Evolutionary conservation across 768 basidiomycete species (phyloP).

Genomic region (Pisolithus albus): DNA sequence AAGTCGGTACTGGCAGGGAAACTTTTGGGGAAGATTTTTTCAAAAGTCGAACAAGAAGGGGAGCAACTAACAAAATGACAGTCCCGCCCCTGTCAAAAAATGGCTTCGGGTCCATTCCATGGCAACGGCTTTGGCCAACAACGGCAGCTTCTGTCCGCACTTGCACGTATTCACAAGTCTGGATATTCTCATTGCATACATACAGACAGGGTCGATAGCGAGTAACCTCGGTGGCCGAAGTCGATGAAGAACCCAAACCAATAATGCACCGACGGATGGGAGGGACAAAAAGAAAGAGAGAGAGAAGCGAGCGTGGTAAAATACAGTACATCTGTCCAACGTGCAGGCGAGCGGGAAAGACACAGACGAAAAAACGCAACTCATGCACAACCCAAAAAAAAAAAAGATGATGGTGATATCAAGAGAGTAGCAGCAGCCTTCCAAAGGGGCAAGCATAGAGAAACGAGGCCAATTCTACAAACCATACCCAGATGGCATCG

Average conservation of each 20-base stretch:
- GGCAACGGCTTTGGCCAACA: slow-evolving; percentile 16
- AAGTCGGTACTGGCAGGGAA: slow-evolving; percentile 6
- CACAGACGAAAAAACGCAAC: neutral
- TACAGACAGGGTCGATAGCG: neutral
- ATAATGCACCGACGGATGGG: too few relatives aligned
- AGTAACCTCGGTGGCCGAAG: slow-evolving; percentile 2
- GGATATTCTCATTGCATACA: neutral
- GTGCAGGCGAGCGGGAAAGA: slow-evolving; percentile 14
- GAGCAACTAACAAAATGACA: too few relatives aligned
- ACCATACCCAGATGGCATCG: slow-evolving; percentile 21
- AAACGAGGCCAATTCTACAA: slow-evolving; percentile 20
- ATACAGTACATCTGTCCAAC: slow-evolving; percentile 33
- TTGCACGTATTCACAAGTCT: neutral
- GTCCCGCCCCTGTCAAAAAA: too few relatives aligned
- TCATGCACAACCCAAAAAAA: slow-evolving; percentile 26
- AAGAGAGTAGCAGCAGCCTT: slow-evolving; percentile 18
- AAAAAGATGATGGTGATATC: slow-evolving; percentile 25
- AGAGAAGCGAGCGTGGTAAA: slow-evolving; percentile 13
- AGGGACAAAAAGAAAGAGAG: neutral
- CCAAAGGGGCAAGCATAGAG: slow-evolving; percentile 22
- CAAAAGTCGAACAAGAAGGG: too few relatives aligned
- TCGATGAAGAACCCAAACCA: too few relatives aligned
- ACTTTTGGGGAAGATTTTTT: neutral
- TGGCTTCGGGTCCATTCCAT: slow-evolving; percentile 4
- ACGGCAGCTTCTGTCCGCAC: neutral